Evolutionary conservation across 2,329 filamentous ascomycete species (phyloP), one percentile per base, ranked within the genome.

Genomic region (Beauveria sp.): DNA sequence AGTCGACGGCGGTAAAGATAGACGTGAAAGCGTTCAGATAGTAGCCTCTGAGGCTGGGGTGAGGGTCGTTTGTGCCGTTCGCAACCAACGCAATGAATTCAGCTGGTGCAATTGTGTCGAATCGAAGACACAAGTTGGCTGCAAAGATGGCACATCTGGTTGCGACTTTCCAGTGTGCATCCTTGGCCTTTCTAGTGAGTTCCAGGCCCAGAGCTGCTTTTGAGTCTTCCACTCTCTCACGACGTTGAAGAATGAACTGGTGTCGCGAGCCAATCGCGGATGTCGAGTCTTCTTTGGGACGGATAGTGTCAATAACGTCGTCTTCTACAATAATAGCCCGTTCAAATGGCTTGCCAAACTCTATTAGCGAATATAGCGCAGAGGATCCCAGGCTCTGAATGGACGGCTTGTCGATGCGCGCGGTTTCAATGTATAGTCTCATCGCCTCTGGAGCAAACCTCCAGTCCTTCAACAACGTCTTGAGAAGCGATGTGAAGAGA

Each of bases 151-250:
- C 90, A 61, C 93, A 96, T 30, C 93, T 84, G 56, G 87, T 91
- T 6, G 93, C 93, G 67, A 96, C 93, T 78, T 96, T 98, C 95
- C 95, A 99, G 71, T 99, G 96, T 0, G 92, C 91, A 3, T 84
- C 84, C 68, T 86, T 87, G 1, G 91, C 90, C 63, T 88, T 78
- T 63, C 89, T 84, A 4, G 93, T 88, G 38, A 99, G 80, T 71
- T 98, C 92, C 60, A 91, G 78, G 0, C 93, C 90, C 28, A 99
- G 77, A 3, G 85, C 83, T 0, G 86, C 80, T 76, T 99, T 99
- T 76, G 90, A 92, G 59, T 82, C 80, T 73, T 99, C 95, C 5
- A 98, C 92, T 63, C 84, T 83, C 57, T 79, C 80, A 62, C 93
- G 84, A 61, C 93, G 89, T 65, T 86, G 85, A 62, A 88, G 77